phyloP scores from a whole-genome alignment of 345 rosid genomes.

The Raphanus sativus region DNA sequence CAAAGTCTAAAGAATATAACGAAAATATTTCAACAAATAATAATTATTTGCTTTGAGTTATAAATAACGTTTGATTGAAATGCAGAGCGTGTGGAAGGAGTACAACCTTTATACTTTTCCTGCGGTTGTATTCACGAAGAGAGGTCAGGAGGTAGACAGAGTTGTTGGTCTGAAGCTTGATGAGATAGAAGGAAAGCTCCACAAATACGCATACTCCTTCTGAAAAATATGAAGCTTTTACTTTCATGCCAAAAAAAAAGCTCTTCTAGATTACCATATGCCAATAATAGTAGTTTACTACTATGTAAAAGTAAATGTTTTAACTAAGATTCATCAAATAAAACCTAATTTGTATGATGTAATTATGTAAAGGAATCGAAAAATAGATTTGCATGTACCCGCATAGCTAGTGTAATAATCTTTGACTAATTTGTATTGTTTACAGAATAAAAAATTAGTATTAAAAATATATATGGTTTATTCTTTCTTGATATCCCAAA shows the following conservation, averaged over 20 bases:
- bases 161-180: constrained; percentile 58
- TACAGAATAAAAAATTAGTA: background rate
- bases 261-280: constrained; percentile 3
- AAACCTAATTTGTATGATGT: background rate
- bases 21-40: background rate
- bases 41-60: background rate
- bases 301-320: background rate
- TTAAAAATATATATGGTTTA: background rate
- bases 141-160: constrained; percentile 58
- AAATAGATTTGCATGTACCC: background rate
- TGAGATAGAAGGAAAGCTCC: constrained; percentile 59
- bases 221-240: background rate
- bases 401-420: background rate
- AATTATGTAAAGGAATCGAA: background rate
- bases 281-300: background rate
- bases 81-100: constrained; percentile 50
- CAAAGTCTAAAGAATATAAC: background rate
- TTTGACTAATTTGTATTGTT: background rate
- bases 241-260: constrained; percentile 9
- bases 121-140: constrained; percentile 58
- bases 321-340: background rate
- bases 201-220: constrained; percentile 40
- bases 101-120: constrained; percentile 52
- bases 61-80: background rate
- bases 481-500: background rate